A percentile compares a stretch with the other conserved stretches of the same genome.
Evolutionary conservation across 2,329 filamentous ascomycete species (phyloP).

Genomic region (Periglandula ipomoeae): DNA sequence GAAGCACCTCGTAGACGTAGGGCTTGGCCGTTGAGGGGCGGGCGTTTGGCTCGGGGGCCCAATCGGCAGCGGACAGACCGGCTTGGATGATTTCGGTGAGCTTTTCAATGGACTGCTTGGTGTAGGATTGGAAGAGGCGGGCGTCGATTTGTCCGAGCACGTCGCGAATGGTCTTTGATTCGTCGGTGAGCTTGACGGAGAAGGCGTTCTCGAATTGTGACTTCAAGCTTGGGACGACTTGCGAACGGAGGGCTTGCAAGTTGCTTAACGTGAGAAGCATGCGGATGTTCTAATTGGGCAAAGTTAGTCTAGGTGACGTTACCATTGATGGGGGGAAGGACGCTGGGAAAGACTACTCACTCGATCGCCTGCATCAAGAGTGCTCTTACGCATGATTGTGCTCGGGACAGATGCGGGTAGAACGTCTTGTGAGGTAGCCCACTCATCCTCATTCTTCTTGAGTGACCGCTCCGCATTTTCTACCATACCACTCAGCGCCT

Average conservation of each 20-base stretch:
- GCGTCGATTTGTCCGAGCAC: conserved; percentile 85
- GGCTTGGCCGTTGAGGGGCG: conserved; percentile 69
- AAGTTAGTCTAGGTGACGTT: conserved; percentile 16
- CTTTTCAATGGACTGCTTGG: conserved; percentile 60
- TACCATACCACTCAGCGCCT: conserved; percentile 88
- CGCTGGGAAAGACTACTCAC: conserved; percentile 29
- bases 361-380: conserved; percentile 46
- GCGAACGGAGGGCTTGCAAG: conserved; percentile 69
- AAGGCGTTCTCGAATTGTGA: conserved; percentile 90
- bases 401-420: conserved; percentile 21
- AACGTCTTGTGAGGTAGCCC: conserved; percentile 40
- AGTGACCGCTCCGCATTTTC: conserved; percentile 81
- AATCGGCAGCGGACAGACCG: conserved; percentile 62
- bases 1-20: conserved; percentile 82
- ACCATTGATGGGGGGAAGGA: neutral
- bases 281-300: conserved; percentile 60
- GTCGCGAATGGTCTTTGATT: conserved; percentile 84
- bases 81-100: conserved; percentile 61
- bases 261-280: conserved; percentile 94
- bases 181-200: conserved; percentile 87
- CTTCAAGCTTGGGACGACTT: conserved; percentile 81
- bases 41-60: conserved; percentile 51
- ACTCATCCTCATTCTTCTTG: conserved; percentile 55
- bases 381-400: conserved; percentile 32
- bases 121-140: conserved; percentile 87